phyloP scores from a whole-genome alignment of 179 eudicot genomes.

The Corrigiola litoralis region DNA sequence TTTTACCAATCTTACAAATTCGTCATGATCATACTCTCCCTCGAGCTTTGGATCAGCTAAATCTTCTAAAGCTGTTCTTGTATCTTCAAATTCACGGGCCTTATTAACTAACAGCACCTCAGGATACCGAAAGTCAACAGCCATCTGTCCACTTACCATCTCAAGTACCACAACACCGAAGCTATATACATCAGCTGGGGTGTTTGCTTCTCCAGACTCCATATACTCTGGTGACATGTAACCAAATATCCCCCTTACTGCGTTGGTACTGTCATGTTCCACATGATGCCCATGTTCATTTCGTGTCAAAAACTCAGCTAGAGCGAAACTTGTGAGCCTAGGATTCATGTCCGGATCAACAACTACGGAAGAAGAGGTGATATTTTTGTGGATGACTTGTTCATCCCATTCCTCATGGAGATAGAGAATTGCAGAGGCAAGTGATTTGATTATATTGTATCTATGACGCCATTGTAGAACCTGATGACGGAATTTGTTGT shows the following conservation, averaged over 20 bases:
- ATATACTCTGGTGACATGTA: slow-evolving; percentile 93
- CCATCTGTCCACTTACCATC: slow-evolving; percentile 73
- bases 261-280: slow-evolving; percentile 38
- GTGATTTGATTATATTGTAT: slow-evolving; percentile 67
- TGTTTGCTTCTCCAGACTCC: slow-evolving; percentile 78
- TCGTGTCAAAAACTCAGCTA: slow-evolving; percentile 80
- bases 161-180: slow-evolving; percentile 90
- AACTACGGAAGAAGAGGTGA: slow-evolving; percentile 70
- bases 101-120: slow-evolving; percentile 59
- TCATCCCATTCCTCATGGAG: slow-evolving; percentile 99
- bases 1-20: slow-evolving; percentile 52
- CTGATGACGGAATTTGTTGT: background rate
- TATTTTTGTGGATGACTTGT: slow-evolving; percentile 81
- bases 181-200: slow-evolving; percentile 80
- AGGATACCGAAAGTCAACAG: slow-evolving; percentile 73
- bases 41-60: slow-evolving; percentile 60
- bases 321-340: slow-evolving; percentile 70
- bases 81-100: slow-evolving; percentile 50
- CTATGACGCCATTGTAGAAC: slow-evolving; percentile 60
- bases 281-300: slow-evolving; percentile 73
- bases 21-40: slow-evolving; percentile 44
- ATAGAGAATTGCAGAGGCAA: slow-evolving; percentile 74
- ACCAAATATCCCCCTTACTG: slow-evolving; percentile 82
- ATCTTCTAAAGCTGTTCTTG: slow-evolving; percentile 41
- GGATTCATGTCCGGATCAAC: slow-evolving; percentile 82